These are phyloP conservation scores for Jaltomata sinuosa DNA, from an alignment of 257 asterid genomes.

Conservation along the genomic window DNA sequence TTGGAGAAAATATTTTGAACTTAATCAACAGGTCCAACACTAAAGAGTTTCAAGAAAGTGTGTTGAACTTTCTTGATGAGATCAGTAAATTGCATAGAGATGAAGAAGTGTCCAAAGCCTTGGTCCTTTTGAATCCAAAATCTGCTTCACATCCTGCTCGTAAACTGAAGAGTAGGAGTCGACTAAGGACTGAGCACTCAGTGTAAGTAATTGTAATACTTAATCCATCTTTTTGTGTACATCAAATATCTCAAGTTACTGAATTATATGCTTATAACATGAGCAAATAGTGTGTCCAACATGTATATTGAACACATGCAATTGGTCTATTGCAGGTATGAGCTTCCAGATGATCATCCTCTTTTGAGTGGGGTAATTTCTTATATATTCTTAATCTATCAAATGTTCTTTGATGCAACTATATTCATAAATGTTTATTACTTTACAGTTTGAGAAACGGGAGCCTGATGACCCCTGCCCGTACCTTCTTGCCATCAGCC, in stretches of 20 bases:
- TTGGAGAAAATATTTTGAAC: not conserved
- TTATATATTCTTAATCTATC: not conserved
- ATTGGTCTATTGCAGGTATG: conserved; percentile 32
- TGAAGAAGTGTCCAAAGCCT: conserved; percentile 13
- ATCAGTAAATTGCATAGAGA: not conserved
- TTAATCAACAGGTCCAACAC: not conserved
- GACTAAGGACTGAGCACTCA: conserved; percentile 29
- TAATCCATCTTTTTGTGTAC: not conserved
- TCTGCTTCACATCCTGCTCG: conserved; percentile 14
- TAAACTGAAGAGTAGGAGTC: conserved; percentile 6
- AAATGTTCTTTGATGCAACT: not conserved
- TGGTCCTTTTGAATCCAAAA: conserved; percentile 13
- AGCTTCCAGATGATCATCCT: conserved; percentile 53
- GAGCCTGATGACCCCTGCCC: conserved; percentile 38
- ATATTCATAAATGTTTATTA: not conserved
- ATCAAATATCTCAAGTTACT: not conserved
- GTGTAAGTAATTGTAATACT: conserved; percentile 29
- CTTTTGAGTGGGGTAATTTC: conserved; percentile 35
- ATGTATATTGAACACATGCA: not conserved
- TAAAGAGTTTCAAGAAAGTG: conserved; percentile 4
- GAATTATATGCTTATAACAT: not conserved
- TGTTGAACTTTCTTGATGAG: not conserved
- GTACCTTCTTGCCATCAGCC: conserved; percentile 50
- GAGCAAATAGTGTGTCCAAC: not conserved
- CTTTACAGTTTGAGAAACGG: conserved; percentile 30